Conservation (phyloP, 2,329 filamentous ascomycete genomes). For the Aspergillus thermomutatus region DNA sequence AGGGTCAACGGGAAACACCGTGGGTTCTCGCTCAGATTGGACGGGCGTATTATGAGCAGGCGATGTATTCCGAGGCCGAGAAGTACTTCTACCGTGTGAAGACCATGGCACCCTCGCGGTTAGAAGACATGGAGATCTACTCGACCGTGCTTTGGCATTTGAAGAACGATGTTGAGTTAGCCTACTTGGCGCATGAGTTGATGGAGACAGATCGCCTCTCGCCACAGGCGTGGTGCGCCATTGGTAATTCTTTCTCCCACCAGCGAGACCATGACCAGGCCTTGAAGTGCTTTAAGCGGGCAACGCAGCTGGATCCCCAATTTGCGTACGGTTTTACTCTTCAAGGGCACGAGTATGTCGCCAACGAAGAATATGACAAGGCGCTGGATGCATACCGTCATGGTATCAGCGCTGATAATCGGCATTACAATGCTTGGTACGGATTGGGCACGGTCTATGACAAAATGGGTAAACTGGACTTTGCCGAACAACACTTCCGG, state of each 20-base stretch:
- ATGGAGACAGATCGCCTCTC: slow-evolving; percentile 83
- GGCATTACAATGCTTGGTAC: slow-evolving; percentile 99
- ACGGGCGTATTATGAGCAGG: slow-evolving; percentile 86
- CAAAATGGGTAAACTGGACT: slow-evolving; percentile 84
- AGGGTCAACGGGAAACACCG: slow-evolving; percentile 78
- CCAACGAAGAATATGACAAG: slow-evolving; percentile 96
- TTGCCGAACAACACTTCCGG: slow-evolving; percentile 87
- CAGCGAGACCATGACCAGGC: slow-evolving; percentile 93
- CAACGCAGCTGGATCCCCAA: slow-evolving; percentile 81
- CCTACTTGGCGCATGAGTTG: slow-evolving; percentile 86
- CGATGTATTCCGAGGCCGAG: slow-evolving; percentile 80
- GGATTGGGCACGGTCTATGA: slow-evolving; percentile 79
- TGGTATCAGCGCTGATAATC: slow-evolving; percentile 78
- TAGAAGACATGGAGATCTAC: slow-evolving; percentile 97
- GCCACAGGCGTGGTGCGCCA: slow-evolving; percentile 91
- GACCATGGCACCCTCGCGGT: slow-evolving; percentile 72
- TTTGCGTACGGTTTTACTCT: slow-evolving; percentile 96
- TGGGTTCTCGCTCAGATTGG: slow-evolving; percentile 92
- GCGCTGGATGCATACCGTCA: slow-evolving; percentile 82
- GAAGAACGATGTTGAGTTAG: slow-evolving; percentile 85
- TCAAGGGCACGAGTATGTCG: slow-evolving; percentile 91
- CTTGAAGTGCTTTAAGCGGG: slow-evolving; percentile 87
- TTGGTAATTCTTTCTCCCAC: slow-evolving; percentile 93
- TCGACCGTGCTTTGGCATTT: slow-evolving; percentile 99
- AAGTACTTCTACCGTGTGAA: slow-evolving; percentile 79